phyloP scores from a whole-genome alignment of 148 eudicot genomes.

The Vaccinium darrowii region DNA sequence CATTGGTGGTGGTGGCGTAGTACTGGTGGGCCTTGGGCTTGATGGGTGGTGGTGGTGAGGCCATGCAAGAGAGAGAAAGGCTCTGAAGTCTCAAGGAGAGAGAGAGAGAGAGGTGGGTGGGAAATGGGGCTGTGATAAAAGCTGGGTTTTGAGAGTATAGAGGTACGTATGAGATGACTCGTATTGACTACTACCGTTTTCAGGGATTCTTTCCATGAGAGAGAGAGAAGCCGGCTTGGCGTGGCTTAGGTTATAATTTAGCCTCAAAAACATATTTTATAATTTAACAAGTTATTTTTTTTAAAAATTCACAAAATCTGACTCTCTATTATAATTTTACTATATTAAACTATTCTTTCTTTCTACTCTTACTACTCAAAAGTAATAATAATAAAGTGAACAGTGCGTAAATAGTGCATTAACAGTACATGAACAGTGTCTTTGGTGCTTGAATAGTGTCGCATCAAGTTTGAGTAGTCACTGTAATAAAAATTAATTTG shows the following conservation, averaged over 20 bases:
- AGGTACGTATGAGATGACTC: neutral
- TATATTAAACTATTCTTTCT: no score
- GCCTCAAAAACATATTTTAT: no score
- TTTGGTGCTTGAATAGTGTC: no score
- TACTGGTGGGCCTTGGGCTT: conserved; percentile 17
- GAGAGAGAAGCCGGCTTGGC: neutral
- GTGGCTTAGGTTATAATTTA: neutral
- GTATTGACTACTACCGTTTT: neutral
- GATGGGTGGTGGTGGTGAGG: conserved; percentile 11
- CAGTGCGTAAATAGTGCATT: no score
- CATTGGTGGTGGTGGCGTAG: neutral
- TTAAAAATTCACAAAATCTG: no score
- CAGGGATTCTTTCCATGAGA: neutral
- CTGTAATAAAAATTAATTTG: no score
- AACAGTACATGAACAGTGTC: no score
- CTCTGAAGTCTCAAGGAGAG: neutral
- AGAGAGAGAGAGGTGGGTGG: neutral
- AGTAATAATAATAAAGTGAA: no score
- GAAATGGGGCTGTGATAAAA: neutral
- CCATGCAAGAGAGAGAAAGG: neutral
- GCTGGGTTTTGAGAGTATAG: neutral
- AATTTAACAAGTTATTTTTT: no score
- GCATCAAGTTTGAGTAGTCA: no score
- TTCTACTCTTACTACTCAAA: no score
- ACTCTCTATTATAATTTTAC: no score